Evolutionary conservation across 2,329 filamentous ascomycete genomes (phyloP), one percentile per base, ranked within the genome.

Genomic region (Clathrospora elynae): DNA sequence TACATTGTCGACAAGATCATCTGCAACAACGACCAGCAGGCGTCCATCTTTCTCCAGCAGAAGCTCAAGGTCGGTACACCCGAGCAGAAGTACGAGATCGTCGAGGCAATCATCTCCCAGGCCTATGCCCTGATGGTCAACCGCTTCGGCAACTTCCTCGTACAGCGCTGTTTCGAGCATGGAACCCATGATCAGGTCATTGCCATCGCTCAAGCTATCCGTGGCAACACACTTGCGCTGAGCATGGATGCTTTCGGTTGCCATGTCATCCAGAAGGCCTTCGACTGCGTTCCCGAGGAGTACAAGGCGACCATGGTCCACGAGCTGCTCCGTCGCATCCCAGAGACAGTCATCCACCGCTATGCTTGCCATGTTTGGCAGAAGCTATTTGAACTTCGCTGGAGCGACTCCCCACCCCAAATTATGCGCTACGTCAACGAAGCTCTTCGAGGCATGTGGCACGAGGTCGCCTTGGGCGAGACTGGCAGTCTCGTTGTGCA

Each of bases 311-410:
- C 93, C 67, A 97, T 99, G 91, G 93, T 99, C n/a, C 90, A 95
- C 66, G 93, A 99, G 68, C 80, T 99, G 17, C 83, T 99, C 44
- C 89, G 90, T 49, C 86, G 90, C 41, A 99, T 99, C 53, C 93
- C 92, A 0, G 92, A 99, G 73, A 99, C 93, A 2, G 91, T 99
- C 53, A 93, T 99, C 66, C 95, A 99, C 73, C 88, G 95, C 57
- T 99, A 99, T 73, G 93, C 93, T 46, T 99, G 93, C 65, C 93
- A 99, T 71, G 93, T 99, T 51, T 99, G 93, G 93, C 93, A 99
- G 76, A 99, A 99, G 77, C 82, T 99, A 18, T 99, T 99, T 69
- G 93, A 99, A 72, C 82, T 99, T 58, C 87, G 93, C 64, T 99
- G 93, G 93, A 90, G 85, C 52, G 87, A 91, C 61, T 88, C 90